phyloP scores from a whole-genome alignment of 2,329 filamentous ascomycete species.

The Colletotrichum abscissum region DNA sequence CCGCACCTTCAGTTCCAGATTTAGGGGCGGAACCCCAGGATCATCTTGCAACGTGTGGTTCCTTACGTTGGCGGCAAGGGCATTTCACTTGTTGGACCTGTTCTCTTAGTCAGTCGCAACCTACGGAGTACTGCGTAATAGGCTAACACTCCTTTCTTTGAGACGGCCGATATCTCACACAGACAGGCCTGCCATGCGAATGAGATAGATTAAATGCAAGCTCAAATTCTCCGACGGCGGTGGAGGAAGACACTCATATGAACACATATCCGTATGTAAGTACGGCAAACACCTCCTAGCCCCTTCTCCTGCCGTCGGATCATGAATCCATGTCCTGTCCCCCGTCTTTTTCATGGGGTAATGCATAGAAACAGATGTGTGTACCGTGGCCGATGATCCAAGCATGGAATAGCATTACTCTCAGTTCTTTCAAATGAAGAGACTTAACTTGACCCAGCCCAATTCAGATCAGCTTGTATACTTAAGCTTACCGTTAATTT shows the following conservation, averaged over 20 bases:
- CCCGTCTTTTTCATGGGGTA: not conserved
- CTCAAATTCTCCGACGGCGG: not conserved
- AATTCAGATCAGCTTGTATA: not conserved
- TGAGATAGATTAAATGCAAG: not conserved
- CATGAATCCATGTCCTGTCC: not conserved
- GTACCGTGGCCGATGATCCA: not conserved
- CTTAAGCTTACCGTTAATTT: not conserved
- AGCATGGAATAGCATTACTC: not conserved
- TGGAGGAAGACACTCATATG: not conserved
- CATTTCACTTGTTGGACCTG: not conserved
- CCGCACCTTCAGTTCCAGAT: slow-evolving; percentile 5
- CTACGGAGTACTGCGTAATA: too few relatives aligned
- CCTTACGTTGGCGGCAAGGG: slow-evolving; percentile 1
- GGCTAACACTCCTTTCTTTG: too few relatives aligned
- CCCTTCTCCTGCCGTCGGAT: not conserved
- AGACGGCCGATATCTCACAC: not conserved
- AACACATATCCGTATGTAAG: not conserved
- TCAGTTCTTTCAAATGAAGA: not conserved
- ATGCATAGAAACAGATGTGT: not conserved
- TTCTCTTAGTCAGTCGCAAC: not conserved
- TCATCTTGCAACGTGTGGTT: slow-evolving; percentile 2
- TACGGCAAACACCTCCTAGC: not conserved
- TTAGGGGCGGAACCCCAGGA: slow-evolving; percentile 25
- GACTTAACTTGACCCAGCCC: not conserved
- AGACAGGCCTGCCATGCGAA: slow-evolving; percentile 11